Conservation (phyloP, 1,139 yeast genomes). For the Magnusiomyces suaveolens region DNA sequence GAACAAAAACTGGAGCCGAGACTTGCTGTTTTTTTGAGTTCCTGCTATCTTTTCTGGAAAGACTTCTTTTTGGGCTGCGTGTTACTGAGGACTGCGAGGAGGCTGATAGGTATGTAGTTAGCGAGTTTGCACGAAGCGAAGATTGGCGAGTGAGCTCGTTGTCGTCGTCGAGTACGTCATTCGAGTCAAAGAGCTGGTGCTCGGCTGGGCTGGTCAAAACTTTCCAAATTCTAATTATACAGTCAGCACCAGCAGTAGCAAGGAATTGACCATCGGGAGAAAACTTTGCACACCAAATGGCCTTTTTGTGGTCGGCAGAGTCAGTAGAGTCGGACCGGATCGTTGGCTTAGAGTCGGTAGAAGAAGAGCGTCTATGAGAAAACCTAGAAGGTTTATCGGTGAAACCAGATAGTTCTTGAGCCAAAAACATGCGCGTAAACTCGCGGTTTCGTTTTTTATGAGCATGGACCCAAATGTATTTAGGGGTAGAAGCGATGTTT, state of each 20-base stretch:
- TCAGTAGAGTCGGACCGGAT: not conserved
- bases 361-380: constrained; percentile 1
- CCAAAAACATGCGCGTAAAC: constrained; percentile 56
- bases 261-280: constrained; percentile 70
- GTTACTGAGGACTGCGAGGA: not conserved
- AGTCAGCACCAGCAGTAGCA: constrained; percentile 77
- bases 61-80: too few relatives aligned
- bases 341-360: not conserved
- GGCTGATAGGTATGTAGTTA: too few relatives aligned
- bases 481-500: constrained; percentile 27
- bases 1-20: constrained; percentile 73
- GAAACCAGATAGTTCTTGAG: constrained; percentile 56
- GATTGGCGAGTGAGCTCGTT: constrained; percentile 3
- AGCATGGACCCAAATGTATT: constrained; percentile 32
- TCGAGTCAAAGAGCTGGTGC: constrained; percentile 15
- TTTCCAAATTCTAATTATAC: constrained; percentile 63
- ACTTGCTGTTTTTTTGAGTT: constrained; percentile 19
- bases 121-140: not conserved
- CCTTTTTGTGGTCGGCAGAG: constrained; percentile 29
- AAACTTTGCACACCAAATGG: constrained; percentile 65
- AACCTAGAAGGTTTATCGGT: not conserved
- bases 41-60: constrained; percentile 3
- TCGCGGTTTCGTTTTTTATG: constrained; percentile 30
- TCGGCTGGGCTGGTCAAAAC: constrained; percentile 43
- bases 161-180: constrained; percentile 15